Conservation (phyloP, 495 filamentous ascomycete genomes). For the Delitschia confertaspora region DNA sequence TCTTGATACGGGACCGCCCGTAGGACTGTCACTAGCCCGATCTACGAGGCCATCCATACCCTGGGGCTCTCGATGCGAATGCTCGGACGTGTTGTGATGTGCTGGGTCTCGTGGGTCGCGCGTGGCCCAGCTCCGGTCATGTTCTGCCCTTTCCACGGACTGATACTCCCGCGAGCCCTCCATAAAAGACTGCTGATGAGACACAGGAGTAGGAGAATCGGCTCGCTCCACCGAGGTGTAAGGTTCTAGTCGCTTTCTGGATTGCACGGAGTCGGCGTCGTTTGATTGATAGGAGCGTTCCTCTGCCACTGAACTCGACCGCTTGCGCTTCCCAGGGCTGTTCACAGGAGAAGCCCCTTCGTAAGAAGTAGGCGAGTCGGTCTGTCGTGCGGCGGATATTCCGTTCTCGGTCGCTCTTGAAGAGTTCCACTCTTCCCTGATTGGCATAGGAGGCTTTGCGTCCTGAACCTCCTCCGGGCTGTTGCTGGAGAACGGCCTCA, state of each 20-base stretch:
- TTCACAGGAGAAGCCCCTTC: slow-evolving; percentile 1
- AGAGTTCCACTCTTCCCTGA: slow-evolving; percentile 12
- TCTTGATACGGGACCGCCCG: neutral
- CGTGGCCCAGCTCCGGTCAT: slow-evolving; percentile 14
- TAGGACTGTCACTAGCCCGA: no score
- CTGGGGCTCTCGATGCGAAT: slow-evolving; percentile 12
- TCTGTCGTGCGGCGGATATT: slow-evolving; percentile 6
- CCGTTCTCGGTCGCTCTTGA: slow-evolving; percentile 2
- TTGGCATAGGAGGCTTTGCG: slow-evolving; percentile 5
- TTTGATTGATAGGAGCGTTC: slow-evolving; percentile 3
- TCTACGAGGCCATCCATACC: slow-evolving; percentile 9
- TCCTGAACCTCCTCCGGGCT: slow-evolving; percentile 7
- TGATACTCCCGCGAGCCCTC: slow-evolving; percentile 11
- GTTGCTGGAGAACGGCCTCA: slow-evolving; percentile 7
- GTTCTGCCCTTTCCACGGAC: slow-evolving; percentile 7
- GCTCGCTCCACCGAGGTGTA: slow-evolving; percentile 5
- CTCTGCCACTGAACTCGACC: slow-evolving; percentile 19
- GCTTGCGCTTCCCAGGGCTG: slow-evolving; percentile 21
- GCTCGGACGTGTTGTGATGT: slow-evolving; percentile 3
- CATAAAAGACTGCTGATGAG: slow-evolving; percentile 8
- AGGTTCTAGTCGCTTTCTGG: slow-evolving; percentile 12
- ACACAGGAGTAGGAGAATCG: slow-evolving; percentile 6
- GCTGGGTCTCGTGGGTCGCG: slow-evolving; percentile 3
- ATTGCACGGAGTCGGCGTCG: slow-evolving; percentile 1
- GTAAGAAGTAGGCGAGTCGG: slow-evolving; percentile 8